Base-by-base conservation (phyloP, 257 asterid genomes). In the Petrea volubilis region DNA sequence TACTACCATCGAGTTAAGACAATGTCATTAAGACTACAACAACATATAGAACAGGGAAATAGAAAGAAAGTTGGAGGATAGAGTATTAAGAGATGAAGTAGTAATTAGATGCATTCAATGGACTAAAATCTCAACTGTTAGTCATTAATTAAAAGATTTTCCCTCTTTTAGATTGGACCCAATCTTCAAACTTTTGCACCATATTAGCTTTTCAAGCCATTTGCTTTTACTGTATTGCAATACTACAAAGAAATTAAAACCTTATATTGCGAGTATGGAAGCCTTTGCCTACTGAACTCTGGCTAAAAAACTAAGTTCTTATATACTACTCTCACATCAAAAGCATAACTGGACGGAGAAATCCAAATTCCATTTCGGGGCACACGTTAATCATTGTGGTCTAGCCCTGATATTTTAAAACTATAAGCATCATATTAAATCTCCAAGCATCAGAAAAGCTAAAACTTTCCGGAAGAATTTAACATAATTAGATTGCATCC, bases 101-200 rank as follows among this genome's bases (percentile, higher is more conserved):
- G 23, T 17, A 44, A 49, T 24, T 23, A 34, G 59, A 71, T 71
- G 28, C 20, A 29, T 24, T 55, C 46, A 6, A 25, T 34, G 9
- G 41, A 68, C 29, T 60, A 51, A 51, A 57, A 64, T 70, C 74
- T 29, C 33, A 28, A 36, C 24, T 33, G 21, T 41, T 62, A 9
- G 56, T 15, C n/a, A 68, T 55, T 58, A 34, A n/a, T 18, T 74
- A 61, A 40, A 53, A 7, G 47, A 46, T 67, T 41, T 31, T 57
- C 20, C 29, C 64, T n/a, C 41, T 41, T 57, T 68, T 57, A 40
- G 12, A 71, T 49, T 33, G 38, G 49, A 29, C 44, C 24, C 28
- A 20, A 13, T 18, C 50, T 44, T 20, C 20, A 29, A 33, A 20
- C 27, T 64, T 56, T 28, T 44, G 63, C 53, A 41, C 25, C 25